A percentile compares a stretch with the other conserved stretches of the same genome.
Evolutionary conservation across 306 rosid genomes (phyloP).

Genomic region (Clitoria ternatea): DNA sequence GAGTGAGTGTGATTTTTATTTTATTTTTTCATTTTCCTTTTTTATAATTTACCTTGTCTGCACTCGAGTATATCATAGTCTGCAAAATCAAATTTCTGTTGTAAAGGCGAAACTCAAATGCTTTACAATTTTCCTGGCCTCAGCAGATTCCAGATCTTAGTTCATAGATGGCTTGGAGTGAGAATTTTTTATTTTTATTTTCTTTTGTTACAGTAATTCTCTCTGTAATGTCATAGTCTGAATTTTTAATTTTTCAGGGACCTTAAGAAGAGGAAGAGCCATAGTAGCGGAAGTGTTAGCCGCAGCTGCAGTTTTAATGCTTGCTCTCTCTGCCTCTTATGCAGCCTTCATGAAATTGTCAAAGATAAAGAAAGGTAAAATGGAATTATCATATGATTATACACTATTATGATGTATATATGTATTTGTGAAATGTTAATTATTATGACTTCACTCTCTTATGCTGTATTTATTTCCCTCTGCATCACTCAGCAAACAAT

Average conservation of each 20-base stretch:
- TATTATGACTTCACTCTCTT: not conserved
- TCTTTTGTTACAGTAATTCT: not conserved
- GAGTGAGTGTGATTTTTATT: too few relatives aligned
- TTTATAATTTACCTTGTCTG: not conserved
- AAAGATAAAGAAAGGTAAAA: slow-evolving; percentile 41
- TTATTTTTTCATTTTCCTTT: too few relatives aligned
- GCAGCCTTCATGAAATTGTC: slow-evolving; percentile 42
- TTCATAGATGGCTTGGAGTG: not conserved
- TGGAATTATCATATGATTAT: not conserved
- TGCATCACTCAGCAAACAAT: slow-evolving; percentile 32
- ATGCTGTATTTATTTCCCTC: not conserved
- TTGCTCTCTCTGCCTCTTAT: slow-evolving; percentile 50
- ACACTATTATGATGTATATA: not conserved
- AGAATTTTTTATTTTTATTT: too few relatives aligned
- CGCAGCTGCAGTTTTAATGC: slow-evolving; percentile 49
- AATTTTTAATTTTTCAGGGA: slow-evolving; percentile 38
- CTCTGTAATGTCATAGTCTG: not conserved
- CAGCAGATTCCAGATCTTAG: not conserved
- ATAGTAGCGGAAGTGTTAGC: slow-evolving; percentile 50
- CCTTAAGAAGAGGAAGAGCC: slow-evolving; percentile 39
- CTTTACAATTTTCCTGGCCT: not conserved
- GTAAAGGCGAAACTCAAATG: too few relatives aligned
- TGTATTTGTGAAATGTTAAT: too few relatives aligned
- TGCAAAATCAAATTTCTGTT: too few relatives aligned
- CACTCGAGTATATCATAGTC: too few relatives aligned